These are phyloP conservation scores for Rubia peregrina DNA, from an alignment of 305 asterid genomes.

Conservation along the genomic window DNA sequence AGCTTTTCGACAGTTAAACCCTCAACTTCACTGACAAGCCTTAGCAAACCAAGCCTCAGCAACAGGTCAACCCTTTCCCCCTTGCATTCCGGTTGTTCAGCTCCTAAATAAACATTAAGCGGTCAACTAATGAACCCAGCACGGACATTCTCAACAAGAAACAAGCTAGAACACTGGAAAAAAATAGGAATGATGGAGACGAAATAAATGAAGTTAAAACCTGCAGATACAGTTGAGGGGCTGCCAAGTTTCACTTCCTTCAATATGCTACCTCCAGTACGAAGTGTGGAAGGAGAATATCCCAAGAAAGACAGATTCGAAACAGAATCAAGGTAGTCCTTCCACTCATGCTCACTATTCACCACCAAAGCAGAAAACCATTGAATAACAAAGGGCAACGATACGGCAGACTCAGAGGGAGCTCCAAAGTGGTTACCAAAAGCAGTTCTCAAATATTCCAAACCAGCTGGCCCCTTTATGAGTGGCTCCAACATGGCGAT, in stretches of 20 bases:
- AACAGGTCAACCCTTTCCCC: slow-evolving; percentile 62
- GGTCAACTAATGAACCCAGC: neutral
- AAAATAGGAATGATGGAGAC: neutral
- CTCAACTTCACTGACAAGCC: slow-evolving; percentile 46
- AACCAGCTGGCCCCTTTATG: slow-evolving; percentile 73
- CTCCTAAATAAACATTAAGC: slow-evolving; percentile 25
- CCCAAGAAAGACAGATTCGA: slow-evolving; percentile 31
- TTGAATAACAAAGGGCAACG: slow-evolving; percentile 49
- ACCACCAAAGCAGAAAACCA: slow-evolving; percentile 51
- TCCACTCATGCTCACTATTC: slow-evolving; percentile 55
- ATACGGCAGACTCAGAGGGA: slow-evolving; percentile 41
- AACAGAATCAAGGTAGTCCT: slow-evolving; percentile 41
- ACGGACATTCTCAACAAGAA: neutral
- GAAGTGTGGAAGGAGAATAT: slow-evolving; percentile 61
- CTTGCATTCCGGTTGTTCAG: slow-evolving; percentile 48
- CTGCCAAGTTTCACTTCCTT: slow-evolving; percentile 23
- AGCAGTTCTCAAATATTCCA: slow-evolving; percentile 58
- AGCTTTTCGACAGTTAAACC: slow-evolving; percentile 58
- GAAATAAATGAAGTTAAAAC: neutral
- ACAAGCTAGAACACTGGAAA: slow-evolving; percentile 3
- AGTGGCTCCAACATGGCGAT: slow-evolving; percentile 67
- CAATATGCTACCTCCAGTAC: slow-evolving; percentile 60
- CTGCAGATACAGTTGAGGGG: neutral
- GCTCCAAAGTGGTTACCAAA: slow-evolving; percentile 55
- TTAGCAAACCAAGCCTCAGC: slow-evolving; percentile 70